Base-by-base conservation (phyloP, 179 eudicot genomes). In the Amaranthus tricolor region DNA sequence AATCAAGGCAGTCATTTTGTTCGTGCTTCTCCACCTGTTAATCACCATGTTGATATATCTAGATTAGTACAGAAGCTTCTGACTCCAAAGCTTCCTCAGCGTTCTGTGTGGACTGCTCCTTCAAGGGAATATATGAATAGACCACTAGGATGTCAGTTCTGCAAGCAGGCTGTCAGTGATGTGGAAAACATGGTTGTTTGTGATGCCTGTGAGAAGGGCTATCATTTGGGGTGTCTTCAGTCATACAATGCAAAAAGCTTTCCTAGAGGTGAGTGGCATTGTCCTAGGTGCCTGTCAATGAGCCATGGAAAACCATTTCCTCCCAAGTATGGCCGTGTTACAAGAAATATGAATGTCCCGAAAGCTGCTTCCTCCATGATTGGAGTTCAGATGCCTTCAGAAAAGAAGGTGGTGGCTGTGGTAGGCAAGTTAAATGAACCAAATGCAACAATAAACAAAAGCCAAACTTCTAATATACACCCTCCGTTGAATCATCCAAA, bases 271-370 rank as follows among this genome's bases (percentile, higher is more conserved):
- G 99, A 96, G 75, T 96, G 99, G 99, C 96, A 91, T 75, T 96
- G 99, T 77, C 88, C 85, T 54, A 88, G 88, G 86, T 96, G 99
- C 83, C 77, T 93, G 85, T 62, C 86, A 10, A 68, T 89, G 81
- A 89, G 84, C 85, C 84, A 81, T 82, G 97, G 97, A 69, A 96
- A 96, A 77, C 92, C 92, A 21, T 84, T 91, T 75, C 98, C 98
- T 66, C 98, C 97, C 62, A 96, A 93, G 79, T 96, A 95, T 81
- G 99, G 99, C 43, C 99, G 97, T 84, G 97, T 95, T 70, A 88
- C 90, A 68, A 87, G 99, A 80, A 96, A 90, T 81, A 76, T 78
- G 76, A 86, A 76, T 80, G 78, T 85, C 64, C 79, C 88, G 61
- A 92, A 89, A 77, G 77, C 77, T 64, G 76, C 88, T 74, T 75